These are phyloP conservation scores for Aethionema arabicum DNA, from an alignment of 345 rosid genomes.

Conservation along the genomic window DNA sequence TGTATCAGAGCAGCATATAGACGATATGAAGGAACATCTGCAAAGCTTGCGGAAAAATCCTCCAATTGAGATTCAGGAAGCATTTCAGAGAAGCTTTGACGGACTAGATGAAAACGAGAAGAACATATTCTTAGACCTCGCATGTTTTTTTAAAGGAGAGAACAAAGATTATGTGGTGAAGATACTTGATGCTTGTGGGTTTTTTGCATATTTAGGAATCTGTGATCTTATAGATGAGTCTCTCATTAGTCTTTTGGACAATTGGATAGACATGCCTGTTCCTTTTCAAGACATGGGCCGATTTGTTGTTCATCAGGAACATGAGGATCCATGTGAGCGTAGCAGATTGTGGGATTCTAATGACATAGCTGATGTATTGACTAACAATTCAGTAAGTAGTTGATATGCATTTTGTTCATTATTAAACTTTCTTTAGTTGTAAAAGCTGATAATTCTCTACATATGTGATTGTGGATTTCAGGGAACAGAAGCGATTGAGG, in stretches of 20 bases:
- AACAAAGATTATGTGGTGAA: slow-evolving; percentile 27
- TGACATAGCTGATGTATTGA: slow-evolving; percentile 29
- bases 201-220: slow-evolving; percentile 29
- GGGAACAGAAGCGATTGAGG: slow-evolving; percentile 36
- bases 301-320: slow-evolving; percentile 25
- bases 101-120: slow-evolving; percentile 34
- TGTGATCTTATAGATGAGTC: slow-evolving; percentile 37
- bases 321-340: slow-evolving; percentile 9
- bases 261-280: slow-evolving; percentile 25
- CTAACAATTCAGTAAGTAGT: slow-evolving; percentile 19
- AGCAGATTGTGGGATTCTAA: slow-evolving; percentile 34
- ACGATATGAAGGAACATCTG: slow-evolving; percentile 21
- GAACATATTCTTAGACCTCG: slow-evolving; percentile 39
- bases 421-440: not conserved
- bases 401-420: not conserved
- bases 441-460: not conserved
- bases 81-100: slow-evolving; percentile 37
- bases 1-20: slow-evolving; percentile 13
- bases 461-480: slow-evolving; percentile 3
- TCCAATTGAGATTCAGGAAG: slow-evolving; percentile 23
- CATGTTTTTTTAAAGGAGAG: slow-evolving; percentile 35
- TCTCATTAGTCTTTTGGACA: slow-evolving; percentile 22
- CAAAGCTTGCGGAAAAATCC: slow-evolving; percentile 12
- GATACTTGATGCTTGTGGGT: slow-evolving; percentile 35
- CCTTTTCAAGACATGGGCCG: slow-evolving; percentile 37